Evolutionary conservation across 75 land plant genomes (phyloP), one percentile per base, ranked within the genome.

Genomic region (Ceratopteris richardii): DNA sequence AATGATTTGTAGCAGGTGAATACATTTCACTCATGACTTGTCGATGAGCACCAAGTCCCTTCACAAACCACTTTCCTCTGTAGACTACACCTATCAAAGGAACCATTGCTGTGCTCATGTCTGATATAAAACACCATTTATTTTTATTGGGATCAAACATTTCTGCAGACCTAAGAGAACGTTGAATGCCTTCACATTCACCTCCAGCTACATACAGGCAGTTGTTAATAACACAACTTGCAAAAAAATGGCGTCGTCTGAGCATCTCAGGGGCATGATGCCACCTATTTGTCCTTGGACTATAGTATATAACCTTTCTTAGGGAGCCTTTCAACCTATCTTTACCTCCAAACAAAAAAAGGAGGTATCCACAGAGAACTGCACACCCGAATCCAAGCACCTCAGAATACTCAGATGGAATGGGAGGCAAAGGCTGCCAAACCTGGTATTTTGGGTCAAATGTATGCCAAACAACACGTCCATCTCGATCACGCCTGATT

Each of bases 21-120:
- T 82, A 85, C 19, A 80, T 79, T 71, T 85, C 89, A 67, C 89
- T 85, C 80, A 85, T 79, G 52, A 85, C 86, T 33, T 83, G 86
- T 25, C 84, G 65, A 30, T 80, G 79, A 56, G 76, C 31, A 18
- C 84, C 84, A 22, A 83, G 71, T 1, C 86, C 86, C 56, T 83
- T 83, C 30, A 83, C 47, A 54, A 83, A 80, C 86, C 86, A 83
- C 57, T 74, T 71, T 17, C 83, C 83, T 10, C 77, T 63, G 39
- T 76, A 83, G 20, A 83, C 86, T 51, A 80, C 84, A 0, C 86
- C 80, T 46, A 83, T 80, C 31, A 83, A 73, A 14, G 86, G 86
- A 43, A 80, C 84, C 84, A 83, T 83, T 18, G 80, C 80, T n/a
- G 73, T 80, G 64, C 77, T 80, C 86, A 83, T 83, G 31, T 83